Base-by-base conservation (phyloP, 768 basidiomycete species). In the Amanita muscaria region DNA sequence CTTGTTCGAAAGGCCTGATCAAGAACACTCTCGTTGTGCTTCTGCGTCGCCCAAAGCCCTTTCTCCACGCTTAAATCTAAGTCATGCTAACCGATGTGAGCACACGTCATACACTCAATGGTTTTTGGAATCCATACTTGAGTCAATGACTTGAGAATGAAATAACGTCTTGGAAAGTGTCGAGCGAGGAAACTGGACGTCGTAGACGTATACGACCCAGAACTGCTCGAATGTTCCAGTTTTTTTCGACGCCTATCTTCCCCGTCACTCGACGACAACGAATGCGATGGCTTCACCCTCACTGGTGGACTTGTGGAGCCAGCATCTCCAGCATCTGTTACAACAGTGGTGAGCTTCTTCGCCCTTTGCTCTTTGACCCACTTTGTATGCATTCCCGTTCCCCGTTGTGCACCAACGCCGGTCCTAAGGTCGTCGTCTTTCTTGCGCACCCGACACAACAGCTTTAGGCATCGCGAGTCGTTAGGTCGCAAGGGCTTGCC, bases 1-100 rank as follows among this genome's bases (percentile, higher is more conserved):
- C 84, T 83, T 2, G 90, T 96, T n/a, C 92, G 80, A 61, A 71
- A 98, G 1, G 94, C 93, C 59, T 89, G 89, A 52, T 97, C 91
- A 12, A 96, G 68, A 38, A 94, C 79, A 7, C 77, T 79, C 63
- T 96, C 90, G 55, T 94, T 96, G 64, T 94, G 92, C 53, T 70
- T 74, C 64, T 98, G 94, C 1, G 93, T 97, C 35, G 88, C 85
- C 94, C 94, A 97, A 2, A 87, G 44, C 1, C 87, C 84, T 11
- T 73, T 74, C 57, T 83, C 68, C 19, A 88, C 79, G 59, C 88
- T 90, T 25, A 85, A 64, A 52, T 92, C 82, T 56, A 91, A 63
- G 61, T 88, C 87, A 48, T 70, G 71, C 89, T 90, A 54, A 3
- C 16, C 38, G 25, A 31, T 15, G 10, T 32, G 27, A 21, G 34